Evolutionary conservation across 2,329 filamentous ascomycete species (phyloP).

Genomic region (Coniella lustricola): DNA sequence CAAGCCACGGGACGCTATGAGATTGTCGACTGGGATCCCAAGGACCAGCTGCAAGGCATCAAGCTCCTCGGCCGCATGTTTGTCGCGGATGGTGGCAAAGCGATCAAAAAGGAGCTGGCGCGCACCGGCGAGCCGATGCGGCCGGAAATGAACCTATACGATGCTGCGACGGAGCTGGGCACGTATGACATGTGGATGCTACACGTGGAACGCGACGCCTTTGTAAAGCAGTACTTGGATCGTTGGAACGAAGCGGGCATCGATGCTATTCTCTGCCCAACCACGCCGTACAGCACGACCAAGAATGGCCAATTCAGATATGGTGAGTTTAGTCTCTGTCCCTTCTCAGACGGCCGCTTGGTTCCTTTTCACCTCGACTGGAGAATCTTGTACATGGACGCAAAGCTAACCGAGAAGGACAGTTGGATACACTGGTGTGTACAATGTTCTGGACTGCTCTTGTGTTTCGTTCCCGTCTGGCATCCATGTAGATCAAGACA

Average conservation of each 20-base stretch:
- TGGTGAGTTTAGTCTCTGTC: slow-evolving; percentile 26
- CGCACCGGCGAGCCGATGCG: slow-evolving; percentile 37
- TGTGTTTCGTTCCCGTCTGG: slow-evolving; percentile 41
- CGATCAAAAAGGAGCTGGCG: slow-evolving; percentile 32
- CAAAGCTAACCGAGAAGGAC: not conserved
- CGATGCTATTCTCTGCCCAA: slow-evolving; percentile 57
- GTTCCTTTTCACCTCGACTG: no score
- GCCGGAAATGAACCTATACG: slow-evolving; percentile 30
- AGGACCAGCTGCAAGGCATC: slow-evolving; percentile 32
- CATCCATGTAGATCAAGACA: slow-evolving; percentile 30
- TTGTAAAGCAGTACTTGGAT: slow-evolving; percentile 39
- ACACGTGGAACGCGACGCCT: slow-evolving; percentile 37
- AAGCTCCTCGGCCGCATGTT: slow-evolving; percentile 38
- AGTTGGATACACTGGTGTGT: slow-evolving; percentile 44
- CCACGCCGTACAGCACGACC: slow-evolving; percentile 36
- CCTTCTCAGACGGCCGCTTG: no score
- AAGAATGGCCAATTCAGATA: slow-evolving; percentile 38
- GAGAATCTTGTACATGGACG: no score
- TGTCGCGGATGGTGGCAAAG: slow-evolving; percentile 37
- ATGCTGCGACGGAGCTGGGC: slow-evolving; percentile 29
- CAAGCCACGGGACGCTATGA: slow-evolving; percentile 37
- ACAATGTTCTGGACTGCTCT: slow-evolving; percentile 42
- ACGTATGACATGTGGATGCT: slow-evolving; percentile 42
- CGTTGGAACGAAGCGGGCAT: slow-evolving; percentile 36
- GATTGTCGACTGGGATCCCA: slow-evolving; percentile 43